These are phyloP conservation scores for Coemansia sp. DNA, from an alignment of 192 early-diverging fungal genomes.

Conservation along the genomic window DNA sequence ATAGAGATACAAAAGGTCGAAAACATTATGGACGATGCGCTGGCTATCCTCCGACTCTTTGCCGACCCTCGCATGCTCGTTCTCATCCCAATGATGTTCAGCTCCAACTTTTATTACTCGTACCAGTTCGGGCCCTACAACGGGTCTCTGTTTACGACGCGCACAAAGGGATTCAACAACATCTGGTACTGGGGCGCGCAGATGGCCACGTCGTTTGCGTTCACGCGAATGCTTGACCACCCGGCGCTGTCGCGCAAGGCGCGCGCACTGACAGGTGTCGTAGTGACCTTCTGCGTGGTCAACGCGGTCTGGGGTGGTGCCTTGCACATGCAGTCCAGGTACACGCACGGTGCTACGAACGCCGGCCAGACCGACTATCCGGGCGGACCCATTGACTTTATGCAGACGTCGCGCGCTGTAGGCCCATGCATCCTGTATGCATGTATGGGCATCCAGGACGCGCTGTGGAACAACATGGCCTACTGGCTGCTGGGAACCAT, in stretches of 20 bases:
- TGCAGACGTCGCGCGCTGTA: constrained; percentile 45
- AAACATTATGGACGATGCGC: constrained; percentile 57
- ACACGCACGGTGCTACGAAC: constrained; percentile 18
- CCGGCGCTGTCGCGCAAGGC: constrained; percentile 50
- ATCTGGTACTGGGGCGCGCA: constrained; percentile 70
- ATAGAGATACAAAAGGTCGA: constrained; percentile 60
- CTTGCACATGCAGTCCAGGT: constrained; percentile 58
- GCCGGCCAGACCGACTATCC: constrained; percentile 15
- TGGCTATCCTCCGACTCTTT: constrained; percentile 57
- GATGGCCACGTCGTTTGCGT: constrained; percentile 60
- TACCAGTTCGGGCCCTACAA: constrained; percentile 68
- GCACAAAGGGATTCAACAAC: constrained; percentile 68
- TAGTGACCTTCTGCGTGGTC: constrained; percentile 35
- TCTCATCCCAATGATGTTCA: constrained; percentile 58
- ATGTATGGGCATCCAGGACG: constrained; percentile 68
- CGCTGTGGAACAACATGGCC: constrained; percentile 67
- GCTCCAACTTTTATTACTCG: constrained; percentile 61
- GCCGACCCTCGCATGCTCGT: constrained; percentile 62
- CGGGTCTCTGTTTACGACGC: constrained; percentile 61
- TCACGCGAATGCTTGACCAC: constrained; percentile 62
- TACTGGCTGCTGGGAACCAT: constrained; percentile 83
- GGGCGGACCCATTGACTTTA: constrained; percentile 47
- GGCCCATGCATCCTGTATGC: constrained; percentile 63
- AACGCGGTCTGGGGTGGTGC: constrained; percentile 60
- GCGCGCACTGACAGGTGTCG: constrained; percentile 58